Base-by-base conservation (phyloP, 1,139 yeast genomes). In the Chernovozyma aurita region DNA sequence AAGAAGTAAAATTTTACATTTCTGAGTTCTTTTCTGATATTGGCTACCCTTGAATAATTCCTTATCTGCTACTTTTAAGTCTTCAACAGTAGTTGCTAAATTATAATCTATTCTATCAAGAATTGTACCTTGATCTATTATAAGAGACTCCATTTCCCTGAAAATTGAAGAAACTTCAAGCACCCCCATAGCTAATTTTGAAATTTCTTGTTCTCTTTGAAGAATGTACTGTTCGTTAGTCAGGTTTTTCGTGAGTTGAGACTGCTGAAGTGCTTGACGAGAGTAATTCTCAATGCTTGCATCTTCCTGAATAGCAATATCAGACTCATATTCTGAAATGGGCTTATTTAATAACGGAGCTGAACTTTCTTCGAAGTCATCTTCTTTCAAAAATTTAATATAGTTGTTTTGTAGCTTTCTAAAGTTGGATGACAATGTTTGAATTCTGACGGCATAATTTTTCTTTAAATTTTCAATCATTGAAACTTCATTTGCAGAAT, bases 101-200 rank as follows among this genome's bases (percentile, higher is more conserved):
- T 94, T 92, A 59, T 90, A 90, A 59, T 88, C 98, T 39, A 92
- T 90, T 46, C 97, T 67, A 58, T 92, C 98, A 41, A 92, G 70
- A 32, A 92, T 71, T 0, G 97, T 87, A 2, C 98, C 98, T 59
- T 92, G 98, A 53, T 94, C 97, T 40, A 92, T 85, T 34, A 92
- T 88, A 71, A 94, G 71, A 24, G 80, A 77, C 50, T 94, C 97
- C 76, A 92, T 77, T 53, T 94, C 97, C 55, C 85, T 84, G 64
- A 92, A 92, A 37, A 94, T 92, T 2, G 94, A 87, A 31, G 94
- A 85, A 2, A 92, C 85, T 57, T 92, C 99, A 24, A 92, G 65
- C 30, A 92, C 95, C 31, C 97, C 96, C 70, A 86, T 87, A 3
- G 98, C 97, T 39, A 94, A 73, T 48, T 83, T 84, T 21, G 85